These are phyloP conservation scores for Pestalotiopsis fici DNA, from an alignment of 2,329 filamentous ascomycete species.

Conservation along the genomic window DNA sequence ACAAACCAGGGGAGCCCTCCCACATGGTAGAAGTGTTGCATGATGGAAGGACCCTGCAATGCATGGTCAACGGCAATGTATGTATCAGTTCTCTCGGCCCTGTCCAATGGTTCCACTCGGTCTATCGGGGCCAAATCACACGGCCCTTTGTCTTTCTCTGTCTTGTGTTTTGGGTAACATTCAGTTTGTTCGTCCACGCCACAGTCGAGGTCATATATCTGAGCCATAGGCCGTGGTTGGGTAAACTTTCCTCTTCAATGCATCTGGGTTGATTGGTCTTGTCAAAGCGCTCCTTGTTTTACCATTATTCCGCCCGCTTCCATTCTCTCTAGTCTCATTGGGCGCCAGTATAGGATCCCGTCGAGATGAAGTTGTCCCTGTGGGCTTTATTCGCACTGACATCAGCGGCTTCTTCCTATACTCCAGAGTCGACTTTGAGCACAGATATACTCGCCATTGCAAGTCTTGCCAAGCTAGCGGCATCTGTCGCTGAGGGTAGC, in stretches of 20 bases:
- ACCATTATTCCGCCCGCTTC: not conserved
- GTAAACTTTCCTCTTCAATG: not conserved
- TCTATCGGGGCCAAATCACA: not conserved
- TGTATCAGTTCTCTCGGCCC: not conserved
- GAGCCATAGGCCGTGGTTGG: constrained; percentile 1
- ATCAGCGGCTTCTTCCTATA: not conserved
- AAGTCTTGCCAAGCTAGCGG: constrained; percentile 8
- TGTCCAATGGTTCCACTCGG: not conserved
- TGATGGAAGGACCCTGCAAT: not conserved
- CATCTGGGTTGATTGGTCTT: not conserved
- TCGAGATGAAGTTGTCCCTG: constrained; percentile 1
- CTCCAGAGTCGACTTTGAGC: constrained; percentile 10
- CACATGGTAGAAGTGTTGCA: not conserved
- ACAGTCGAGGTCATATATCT: constrained; percentile 3
- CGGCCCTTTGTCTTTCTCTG: not conserved
- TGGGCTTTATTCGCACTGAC: not conserved
- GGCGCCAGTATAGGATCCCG: not conserved
- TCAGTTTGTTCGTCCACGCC: not conserved
- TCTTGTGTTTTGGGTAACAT: not conserved
- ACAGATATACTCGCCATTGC: constrained; percentile 10
- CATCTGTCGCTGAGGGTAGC: constrained; percentile 1
- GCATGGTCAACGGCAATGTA: not conserved
- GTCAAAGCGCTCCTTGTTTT: not conserved
- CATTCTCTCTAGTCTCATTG: not conserved
- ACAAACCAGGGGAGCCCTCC: not conserved